Base-by-base conservation (phyloP, 257 asterid genomes). In the Lavandula angustifolia region DNA sequence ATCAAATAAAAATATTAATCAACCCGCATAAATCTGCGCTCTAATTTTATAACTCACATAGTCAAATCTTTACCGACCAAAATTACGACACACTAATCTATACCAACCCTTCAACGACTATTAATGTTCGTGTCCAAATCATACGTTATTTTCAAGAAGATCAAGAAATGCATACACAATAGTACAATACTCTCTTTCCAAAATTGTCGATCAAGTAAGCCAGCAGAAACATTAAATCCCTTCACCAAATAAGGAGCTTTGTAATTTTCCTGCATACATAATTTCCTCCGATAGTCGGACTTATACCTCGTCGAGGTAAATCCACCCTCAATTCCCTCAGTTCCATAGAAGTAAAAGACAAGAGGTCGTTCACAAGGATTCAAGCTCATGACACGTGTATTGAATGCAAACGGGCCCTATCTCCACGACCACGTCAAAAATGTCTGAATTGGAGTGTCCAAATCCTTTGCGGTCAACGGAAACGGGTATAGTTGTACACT, bases 361-460 rank as follows among this genome's bases (percentile, higher is more conserved):
- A 86, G 1, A 13, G 98, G 92, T 34, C 83, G 75, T 33, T 78
- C 73, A 29, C 98, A 40, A 1, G n/a, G 46, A 9, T 40, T 9
- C 46, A 40, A 9, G 8, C 46, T 40, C 4, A 4, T 3, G 46
- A 9, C 46, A 4, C 46, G 46, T 6, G 95, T 83, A 46, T 89
- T 74, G 14, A 89, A 86, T 1, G 95, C 82, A 68, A 85, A 91
- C 1, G 96, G 89, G 2, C 61, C 78, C 0, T 55, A 68, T 3
- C 73, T 60, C 91, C 95, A 80, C 38, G 81, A 77, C 96, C 94
- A 87, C 9, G 95, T 77, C 29, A 85, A 46, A 59, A 87, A 91
- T 11, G 96, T 91, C 49, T 72, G 90, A 10, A 81, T 12, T 6
- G 95, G 91, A 4, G 88, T 91, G 58, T 56, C 81, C 60, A 91